Percentiles rank a stretch among this genome's conserved stretches.
These are phyloP conservation scores for Austroboletus eburneus DNA, from an alignment of 768 basidiomycete genomes.

Conservation along the genomic window DNA sequence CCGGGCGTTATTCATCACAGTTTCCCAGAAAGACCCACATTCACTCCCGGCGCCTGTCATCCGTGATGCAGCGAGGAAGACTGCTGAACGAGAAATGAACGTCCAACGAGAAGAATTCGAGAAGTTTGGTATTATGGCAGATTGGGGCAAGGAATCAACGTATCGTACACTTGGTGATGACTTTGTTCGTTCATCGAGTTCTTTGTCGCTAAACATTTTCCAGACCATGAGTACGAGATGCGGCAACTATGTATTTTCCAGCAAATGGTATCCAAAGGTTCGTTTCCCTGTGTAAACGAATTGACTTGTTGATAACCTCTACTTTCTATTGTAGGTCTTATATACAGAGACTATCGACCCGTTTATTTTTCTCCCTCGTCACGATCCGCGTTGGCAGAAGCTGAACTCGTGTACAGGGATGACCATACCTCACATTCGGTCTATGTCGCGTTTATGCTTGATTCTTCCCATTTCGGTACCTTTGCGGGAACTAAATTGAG, in stretches of 20 bases:
- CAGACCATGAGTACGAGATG: constrained; percentile 86
- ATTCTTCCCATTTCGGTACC: constrained; percentile 20
- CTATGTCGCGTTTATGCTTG: constrained; percentile 77
- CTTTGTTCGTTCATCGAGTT: not conserved
- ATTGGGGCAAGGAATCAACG: constrained; percentile 68
- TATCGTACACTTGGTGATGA: constrained; percentile 81
- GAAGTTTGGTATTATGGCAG: constrained; percentile 86
- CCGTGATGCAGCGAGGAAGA: constrained; percentile 63
- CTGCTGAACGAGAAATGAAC: constrained; percentile 69
- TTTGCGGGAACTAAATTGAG: constrained; percentile 10
- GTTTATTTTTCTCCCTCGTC: constrained; percentile 96
- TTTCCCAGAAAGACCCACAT: constrained; percentile 53
- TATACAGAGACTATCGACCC: constrained; percentile 83
- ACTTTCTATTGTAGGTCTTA: constrained; percentile 48
- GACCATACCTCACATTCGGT: constrained; percentile 85
- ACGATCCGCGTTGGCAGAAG: constrained; percentile 89
- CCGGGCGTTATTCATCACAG: no score
- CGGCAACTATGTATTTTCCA: constrained; percentile 83
- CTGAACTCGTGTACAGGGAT: constrained; percentile 88
- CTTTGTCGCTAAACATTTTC: not conserved
- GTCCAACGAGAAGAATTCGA: constrained; percentile 78
- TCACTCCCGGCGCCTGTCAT: constrained; percentile 57
- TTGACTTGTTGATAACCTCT: not conserved
- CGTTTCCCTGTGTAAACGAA: not conserved
- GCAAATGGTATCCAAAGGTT: constrained; percentile 83